Conservation (phyloP, 306 rosid genomes). For the Coriaria nepalensis region DNA sequence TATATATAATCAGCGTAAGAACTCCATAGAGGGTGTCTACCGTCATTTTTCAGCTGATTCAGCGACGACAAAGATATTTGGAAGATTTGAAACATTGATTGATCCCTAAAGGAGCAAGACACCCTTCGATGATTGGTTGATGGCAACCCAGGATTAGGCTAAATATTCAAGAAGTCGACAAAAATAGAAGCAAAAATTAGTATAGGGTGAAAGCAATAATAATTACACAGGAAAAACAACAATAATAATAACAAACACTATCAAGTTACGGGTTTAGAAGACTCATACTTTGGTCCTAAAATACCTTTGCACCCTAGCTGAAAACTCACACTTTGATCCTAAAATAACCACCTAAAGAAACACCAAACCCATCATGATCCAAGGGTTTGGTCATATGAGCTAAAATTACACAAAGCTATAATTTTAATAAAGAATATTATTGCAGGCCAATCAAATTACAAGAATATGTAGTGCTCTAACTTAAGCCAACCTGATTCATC, state of each 20-base stretch:
- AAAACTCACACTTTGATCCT: too few relatives aligned
- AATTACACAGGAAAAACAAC: not conserved
- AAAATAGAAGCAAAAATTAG: slow-evolving; percentile 11
- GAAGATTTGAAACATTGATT: slow-evolving; percentile 76
- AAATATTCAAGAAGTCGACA: slow-evolving; percentile 26
- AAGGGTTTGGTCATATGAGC: too few relatives aligned
- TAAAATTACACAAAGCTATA: too few relatives aligned
- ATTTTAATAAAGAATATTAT: too few relatives aligned
- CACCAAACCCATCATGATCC: too few relatives aligned
- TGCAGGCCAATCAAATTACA: too few relatives aligned
- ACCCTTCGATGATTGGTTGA: slow-evolving; percentile 97
- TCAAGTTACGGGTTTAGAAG: too few relatives aligned
- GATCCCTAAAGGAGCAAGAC: slow-evolving; percentile 92
- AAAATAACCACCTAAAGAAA: too few relatives aligned
- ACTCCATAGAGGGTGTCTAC: slow-evolving; percentile 23
- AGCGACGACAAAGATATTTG: slow-evolving; percentile 89
- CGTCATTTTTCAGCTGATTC: slow-evolving; percentile 79
- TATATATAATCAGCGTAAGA: not conserved
- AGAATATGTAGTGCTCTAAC: too few relatives aligned
- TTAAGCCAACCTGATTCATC: slow-evolving; percentile 82
- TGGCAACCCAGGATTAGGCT: slow-evolving; percentile 83
- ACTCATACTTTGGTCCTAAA: too few relatives aligned
- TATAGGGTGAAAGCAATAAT: slow-evolving; percentile 4
- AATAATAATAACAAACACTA: not conserved
- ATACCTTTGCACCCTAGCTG: too few relatives aligned